Conservation (phyloP, 345 rosid species). For the Trapa bicornis region DNA sequence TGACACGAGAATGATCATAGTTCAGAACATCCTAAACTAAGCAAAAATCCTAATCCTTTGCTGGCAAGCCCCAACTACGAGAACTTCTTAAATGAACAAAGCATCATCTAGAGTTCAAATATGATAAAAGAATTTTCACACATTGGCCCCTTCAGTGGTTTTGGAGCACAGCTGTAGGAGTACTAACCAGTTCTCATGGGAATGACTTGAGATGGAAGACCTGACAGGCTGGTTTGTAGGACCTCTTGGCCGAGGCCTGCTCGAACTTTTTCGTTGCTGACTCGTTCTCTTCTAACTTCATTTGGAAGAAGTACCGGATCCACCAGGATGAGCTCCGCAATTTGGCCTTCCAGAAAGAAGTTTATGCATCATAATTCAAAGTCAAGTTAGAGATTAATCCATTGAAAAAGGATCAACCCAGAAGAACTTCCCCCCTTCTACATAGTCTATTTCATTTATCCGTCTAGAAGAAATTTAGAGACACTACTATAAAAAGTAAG, state of each 20-base stretch:
- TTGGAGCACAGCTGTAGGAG: background rate
- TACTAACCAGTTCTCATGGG: constrained; percentile 15
- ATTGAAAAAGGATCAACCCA: background rate
- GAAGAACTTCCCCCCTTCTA: too few relatives aligned
- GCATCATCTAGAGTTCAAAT: background rate
- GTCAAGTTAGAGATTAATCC: background rate
- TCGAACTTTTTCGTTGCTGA: constrained; percentile 62
- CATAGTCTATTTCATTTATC: background rate
- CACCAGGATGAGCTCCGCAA: constrained; percentile 85
- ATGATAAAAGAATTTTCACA: too few relatives aligned
- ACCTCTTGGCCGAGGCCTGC: constrained; percentile 41
- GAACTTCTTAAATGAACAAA: background rate
- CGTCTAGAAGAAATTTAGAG: background rate
- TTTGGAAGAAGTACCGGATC: constrained; percentile 54
- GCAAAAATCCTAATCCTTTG: background rate
- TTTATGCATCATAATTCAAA: background rate
- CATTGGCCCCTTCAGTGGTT: background rate
- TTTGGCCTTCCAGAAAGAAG: constrained; percentile 47
- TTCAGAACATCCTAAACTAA: background rate
- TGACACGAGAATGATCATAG: too few relatives aligned
- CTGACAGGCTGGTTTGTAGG: constrained; percentile 68
- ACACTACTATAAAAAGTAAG: background rate
- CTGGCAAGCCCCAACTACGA: background rate
- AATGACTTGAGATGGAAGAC: constrained; percentile 69
- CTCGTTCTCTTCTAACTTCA: constrained; percentile 56